phyloP scores from a whole-genome alignment of 352 stramenopile species.

The Pythium guiyangense region DNA sequence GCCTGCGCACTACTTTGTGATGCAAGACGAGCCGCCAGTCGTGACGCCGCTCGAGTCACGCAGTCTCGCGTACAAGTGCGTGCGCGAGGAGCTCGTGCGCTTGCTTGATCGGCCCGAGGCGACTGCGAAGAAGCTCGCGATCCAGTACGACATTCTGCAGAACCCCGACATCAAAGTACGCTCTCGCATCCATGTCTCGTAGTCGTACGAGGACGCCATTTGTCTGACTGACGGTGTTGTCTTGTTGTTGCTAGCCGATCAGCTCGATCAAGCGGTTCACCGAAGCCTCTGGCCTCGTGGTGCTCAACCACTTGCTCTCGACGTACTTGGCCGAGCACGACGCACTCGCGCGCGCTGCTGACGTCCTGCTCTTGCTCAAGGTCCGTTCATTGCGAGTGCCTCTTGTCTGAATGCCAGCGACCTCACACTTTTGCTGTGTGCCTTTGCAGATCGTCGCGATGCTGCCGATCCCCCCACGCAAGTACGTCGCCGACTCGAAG shows the following conservation, averaged over 20 bases:
- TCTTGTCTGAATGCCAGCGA: background rate
- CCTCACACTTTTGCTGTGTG: background rate
- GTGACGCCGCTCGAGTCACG: constrained; percentile 38
- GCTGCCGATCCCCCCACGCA: constrained; percentile 49
- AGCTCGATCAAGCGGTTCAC: constrained; percentile 64
- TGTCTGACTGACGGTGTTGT: background rate
- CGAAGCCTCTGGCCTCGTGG: constrained; percentile 44
- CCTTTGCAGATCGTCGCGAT: constrained; percentile 59
- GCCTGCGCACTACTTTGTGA: constrained; percentile 46
- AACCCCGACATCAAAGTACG: constrained; percentile 49
- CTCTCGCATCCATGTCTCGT: background rate
- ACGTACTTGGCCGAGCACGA: constrained; percentile 27
- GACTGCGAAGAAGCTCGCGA: constrained; percentile 27
- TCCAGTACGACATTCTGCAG: constrained; percentile 55
- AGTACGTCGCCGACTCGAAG: constrained; percentile 48
- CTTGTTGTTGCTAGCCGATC: constrained; percentile 25
- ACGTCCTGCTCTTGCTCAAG: constrained; percentile 14
- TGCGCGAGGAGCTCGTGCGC: constrained; percentile 50
- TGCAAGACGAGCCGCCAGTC: constrained; percentile 22
- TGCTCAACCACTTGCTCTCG: constrained; percentile 49
- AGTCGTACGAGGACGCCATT: background rate
- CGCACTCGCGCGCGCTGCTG: constrained; percentile 6
- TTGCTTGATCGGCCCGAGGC: constrained; percentile 45
- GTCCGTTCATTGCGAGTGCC: background rate
- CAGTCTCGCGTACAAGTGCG: constrained; percentile 45